These are phyloP conservation scores for Quercus variabilis DNA, from an alignment of 306 rosid genomes.

Conservation along the genomic window DNA sequence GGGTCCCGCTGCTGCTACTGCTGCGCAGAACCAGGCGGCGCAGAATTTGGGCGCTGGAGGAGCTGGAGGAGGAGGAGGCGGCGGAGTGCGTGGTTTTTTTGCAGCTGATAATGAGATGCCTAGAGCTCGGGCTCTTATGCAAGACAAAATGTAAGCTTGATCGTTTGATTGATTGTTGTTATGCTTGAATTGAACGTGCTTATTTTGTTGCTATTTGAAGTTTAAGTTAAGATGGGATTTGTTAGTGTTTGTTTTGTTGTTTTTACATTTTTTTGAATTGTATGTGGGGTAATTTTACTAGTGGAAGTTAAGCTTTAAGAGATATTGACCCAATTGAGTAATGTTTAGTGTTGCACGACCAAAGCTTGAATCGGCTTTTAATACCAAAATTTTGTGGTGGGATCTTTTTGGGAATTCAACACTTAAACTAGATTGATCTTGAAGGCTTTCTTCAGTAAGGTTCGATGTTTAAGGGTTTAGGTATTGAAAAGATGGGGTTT, in stretches of 20 bases:
- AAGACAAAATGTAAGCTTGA: slow-evolving; percentile 72
- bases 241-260: not conserved
- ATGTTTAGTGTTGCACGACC: too few relatives aligned
- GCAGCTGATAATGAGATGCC: slow-evolving; percentile 59
- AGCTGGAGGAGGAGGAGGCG: not conserved
- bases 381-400: too few relatives aligned
- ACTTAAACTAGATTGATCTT: too few relatives aligned
- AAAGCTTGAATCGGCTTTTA: too few relatives aligned
- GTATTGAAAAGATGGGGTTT: too few relatives aligned
- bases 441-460: too few relatives aligned
- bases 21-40: slow-evolving; percentile 67
- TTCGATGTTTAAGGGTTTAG: too few relatives aligned
- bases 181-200: not conserved
- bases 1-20: slow-evolving; percentile 47
- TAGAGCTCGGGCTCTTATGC: slow-evolving; percentile 48
- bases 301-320: too few relatives aligned
- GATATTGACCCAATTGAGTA: too few relatives aligned
- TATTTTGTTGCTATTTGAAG: not conserved
- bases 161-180: not conserved
- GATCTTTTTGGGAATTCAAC: too few relatives aligned
- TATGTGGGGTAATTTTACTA: too few relatives aligned
- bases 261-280: too few relatives aligned
- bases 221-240: not conserved
- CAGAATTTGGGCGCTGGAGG: slow-evolving; percentile 38
- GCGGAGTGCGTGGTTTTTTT: slow-evolving; percentile 33